phyloP scores from a whole-genome alignment of 2,329 filamentous ascomycete species.

The Cladosporium sp. region DNA sequence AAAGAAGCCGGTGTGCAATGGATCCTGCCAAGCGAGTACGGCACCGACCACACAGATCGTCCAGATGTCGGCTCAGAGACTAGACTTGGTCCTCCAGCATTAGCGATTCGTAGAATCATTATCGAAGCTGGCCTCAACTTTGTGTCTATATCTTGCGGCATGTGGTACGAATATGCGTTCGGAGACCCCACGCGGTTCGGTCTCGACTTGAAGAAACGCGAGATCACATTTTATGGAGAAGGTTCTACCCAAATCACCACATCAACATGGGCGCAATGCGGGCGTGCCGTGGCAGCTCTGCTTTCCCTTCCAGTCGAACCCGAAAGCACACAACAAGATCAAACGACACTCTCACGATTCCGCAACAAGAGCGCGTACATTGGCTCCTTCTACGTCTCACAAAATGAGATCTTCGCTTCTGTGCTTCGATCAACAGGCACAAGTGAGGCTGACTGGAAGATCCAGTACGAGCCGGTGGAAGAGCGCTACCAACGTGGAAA shows the following conservation, averaged over 20 bases:
- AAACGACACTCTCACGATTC: constrained; percentile 25
- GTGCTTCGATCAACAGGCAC: constrained; percentile 40
- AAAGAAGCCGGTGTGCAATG: constrained; percentile 35
- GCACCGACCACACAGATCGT: constrained; percentile 8
- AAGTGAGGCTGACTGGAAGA: constrained; percentile 39
- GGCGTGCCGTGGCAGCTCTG: constrained; percentile 38
- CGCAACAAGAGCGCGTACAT: constrained; percentile 39
- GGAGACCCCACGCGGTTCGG: constrained; percentile 31
- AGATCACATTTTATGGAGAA: constrained; percentile 31
- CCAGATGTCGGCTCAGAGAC: constrained; percentile 8
- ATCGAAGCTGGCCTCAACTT: constrained; percentile 12
- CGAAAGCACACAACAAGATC: neutral
- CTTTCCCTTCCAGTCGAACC: constrained; percentile 34
- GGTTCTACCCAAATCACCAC: constrained; percentile 34
- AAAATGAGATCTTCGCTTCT: constrained; percentile 44
- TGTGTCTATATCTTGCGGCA: constrained; percentile 22
- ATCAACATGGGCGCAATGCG: constrained; percentile 38
- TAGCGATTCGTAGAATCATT: neutral
- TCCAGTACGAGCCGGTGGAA: constrained; percentile 23
- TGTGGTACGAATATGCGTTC: constrained; percentile 39
- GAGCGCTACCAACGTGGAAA: constrained; percentile 25
- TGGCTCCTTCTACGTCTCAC: constrained; percentile 39
- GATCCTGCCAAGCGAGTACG: constrained; percentile 34
- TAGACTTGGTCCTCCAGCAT: neutral
- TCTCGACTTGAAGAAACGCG: constrained; percentile 32